Conservation (phyloP, 306 rosid genomes). For the Trifolium subterraneum region DNA sequence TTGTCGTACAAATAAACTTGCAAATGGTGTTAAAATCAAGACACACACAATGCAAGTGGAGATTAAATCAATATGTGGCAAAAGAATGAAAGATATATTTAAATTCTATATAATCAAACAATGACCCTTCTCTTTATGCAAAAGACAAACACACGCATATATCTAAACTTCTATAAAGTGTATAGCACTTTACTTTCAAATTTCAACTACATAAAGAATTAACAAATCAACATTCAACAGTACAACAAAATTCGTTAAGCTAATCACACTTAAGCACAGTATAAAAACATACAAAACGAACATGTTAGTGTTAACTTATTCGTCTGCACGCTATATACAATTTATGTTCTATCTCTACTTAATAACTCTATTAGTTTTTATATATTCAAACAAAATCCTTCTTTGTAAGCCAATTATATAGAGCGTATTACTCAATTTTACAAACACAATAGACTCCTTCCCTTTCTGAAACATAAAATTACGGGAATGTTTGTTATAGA, state of each 20-base stretch:
- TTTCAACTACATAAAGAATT: conserved; percentile 7
- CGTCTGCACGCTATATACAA: not conserved
- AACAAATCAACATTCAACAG: not conserved
- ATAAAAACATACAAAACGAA: not conserved
- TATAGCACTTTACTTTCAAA: not conserved
- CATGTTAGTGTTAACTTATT: not conserved
- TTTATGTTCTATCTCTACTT: not conserved
- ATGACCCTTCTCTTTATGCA: not conserved
- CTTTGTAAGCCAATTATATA: not conserved
- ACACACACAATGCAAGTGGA: conserved; percentile 3
- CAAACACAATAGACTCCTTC: conserved; percentile 8
- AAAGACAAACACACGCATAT: not conserved
- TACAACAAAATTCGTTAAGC: not conserved
- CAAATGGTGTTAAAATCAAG: conserved; percentile 13
- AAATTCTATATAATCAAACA: not conserved
- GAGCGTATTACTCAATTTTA: conserved; percentile 17
- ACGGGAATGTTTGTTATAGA: too few species aligned
- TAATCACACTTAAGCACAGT: not conserved
- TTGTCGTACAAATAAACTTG: not conserved
- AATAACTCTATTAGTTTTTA: not conserved
- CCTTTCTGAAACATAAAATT: conserved; percentile 22
- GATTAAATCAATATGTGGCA: conserved; percentile 14
- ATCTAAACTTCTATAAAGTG: not conserved
- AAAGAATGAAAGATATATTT: conserved; percentile 3
- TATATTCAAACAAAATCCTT: conserved; percentile 8